These are phyloP conservation scores for Colletotrichum salicis DNA, from an alignment of 2,329 filamentous ascomycete species.

Conservation along the genomic window DNA sequence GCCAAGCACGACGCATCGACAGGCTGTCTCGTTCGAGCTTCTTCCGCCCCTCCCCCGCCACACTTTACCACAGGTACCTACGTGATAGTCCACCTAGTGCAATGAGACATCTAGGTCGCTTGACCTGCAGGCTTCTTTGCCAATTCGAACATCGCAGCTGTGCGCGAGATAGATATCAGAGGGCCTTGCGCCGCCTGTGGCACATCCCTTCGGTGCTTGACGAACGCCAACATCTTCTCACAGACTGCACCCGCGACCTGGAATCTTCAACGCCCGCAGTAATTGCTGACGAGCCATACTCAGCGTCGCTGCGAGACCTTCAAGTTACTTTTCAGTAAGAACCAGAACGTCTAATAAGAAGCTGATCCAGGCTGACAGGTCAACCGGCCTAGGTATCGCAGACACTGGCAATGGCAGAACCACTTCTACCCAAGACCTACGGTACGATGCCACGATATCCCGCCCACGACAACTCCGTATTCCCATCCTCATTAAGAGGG, in stretches of 20 bases:
- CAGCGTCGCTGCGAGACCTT: neutral
- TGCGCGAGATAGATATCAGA: constrained; percentile 17
- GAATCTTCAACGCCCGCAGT: neutral
- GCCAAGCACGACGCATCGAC: constrained; percentile 23
- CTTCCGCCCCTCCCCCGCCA: neutral
- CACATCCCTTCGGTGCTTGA: neutral
- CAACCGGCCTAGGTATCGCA: neutral
- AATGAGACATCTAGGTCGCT: neutral
- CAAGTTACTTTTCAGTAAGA: neutral
- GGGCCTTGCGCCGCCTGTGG: constrained; percentile 13
- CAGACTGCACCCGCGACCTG: neutral
- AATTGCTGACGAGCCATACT: neutral
- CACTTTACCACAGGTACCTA: neutral
- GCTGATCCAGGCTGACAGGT: neutral
- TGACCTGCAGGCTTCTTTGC: neutral
- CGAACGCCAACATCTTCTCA: neutral
- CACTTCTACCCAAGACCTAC: constrained; percentile 18
- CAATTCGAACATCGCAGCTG: neutral
- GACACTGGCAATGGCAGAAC: constrained; percentile 11
- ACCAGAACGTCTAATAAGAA: neutral
- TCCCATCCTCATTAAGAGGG: constrained; percentile 62
- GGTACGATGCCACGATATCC: constrained; percentile 25
- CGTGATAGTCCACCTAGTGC: neutral
- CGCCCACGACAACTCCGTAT: constrained; percentile 54
- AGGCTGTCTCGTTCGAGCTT: neutral